These are phyloP conservation scores for Apostasia ramifera DNA, from an alignment of 106 monocot species.

Conservation along the genomic window DNA sequence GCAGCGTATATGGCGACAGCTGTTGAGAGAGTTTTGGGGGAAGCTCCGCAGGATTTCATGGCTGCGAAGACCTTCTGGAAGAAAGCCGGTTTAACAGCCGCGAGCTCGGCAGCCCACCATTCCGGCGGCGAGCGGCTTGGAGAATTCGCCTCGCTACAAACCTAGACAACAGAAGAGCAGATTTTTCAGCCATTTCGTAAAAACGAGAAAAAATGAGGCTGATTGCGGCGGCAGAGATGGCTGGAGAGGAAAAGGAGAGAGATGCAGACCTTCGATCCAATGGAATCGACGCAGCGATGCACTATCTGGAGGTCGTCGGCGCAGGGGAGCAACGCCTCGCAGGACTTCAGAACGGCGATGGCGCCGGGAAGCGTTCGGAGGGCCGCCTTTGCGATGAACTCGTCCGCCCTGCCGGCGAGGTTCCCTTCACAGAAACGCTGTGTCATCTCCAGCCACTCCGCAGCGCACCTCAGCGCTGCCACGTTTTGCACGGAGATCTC, in stretches of 20 bases:
- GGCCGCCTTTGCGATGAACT: conserved; percentile 33
- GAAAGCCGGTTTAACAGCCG: conserved; percentile 27
- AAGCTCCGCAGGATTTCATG: conserved; percentile 37
- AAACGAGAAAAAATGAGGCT: not conserved
- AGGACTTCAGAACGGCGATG: conserved; percentile 39
- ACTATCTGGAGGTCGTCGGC: conserved; percentile 44
- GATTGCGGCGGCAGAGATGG: not conserved
- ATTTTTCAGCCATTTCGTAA: not conserved
- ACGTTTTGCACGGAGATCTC: conserved; percentile 42
- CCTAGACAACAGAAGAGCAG: conserved; percentile 21
- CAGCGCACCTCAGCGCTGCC: conserved; percentile 38
- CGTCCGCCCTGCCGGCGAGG: conserved; percentile 33
- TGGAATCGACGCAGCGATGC: conserved; percentile 32
- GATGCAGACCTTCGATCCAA: conserved; percentile 39
- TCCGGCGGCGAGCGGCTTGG: conserved; percentile 54
- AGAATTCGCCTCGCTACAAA: conserved; percentile 38
- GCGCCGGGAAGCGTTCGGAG: conserved; percentile 32
- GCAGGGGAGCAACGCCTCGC: conserved; percentile 24
- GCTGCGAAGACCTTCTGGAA: conserved; percentile 41
- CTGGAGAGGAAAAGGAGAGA: not conserved
- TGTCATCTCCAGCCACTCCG: conserved; percentile 57
- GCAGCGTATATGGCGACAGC: conserved; percentile 37
- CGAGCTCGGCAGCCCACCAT: conserved; percentile 69
- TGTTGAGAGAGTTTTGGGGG: conserved; percentile 29
- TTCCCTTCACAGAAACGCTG: conserved; percentile 37